Conservation (phyloP, 805 yeast species). For the Scheffersomyces ergatensis region DNA sequence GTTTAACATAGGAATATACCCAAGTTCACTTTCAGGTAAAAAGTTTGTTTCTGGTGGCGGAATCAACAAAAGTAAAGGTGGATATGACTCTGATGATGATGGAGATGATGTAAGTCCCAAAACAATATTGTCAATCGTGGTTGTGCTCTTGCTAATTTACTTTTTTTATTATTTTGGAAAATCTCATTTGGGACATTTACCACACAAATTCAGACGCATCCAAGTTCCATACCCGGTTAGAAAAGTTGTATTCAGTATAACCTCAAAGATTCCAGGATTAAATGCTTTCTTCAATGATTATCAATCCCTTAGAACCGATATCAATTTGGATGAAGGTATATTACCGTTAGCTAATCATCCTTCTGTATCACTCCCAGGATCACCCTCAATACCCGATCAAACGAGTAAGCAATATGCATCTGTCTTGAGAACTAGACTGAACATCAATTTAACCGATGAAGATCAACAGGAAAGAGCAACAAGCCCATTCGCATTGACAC, state of each 20-base stretch:
- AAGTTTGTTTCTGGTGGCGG: conserved; percentile 31
- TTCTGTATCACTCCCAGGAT: conserved; percentile 6
- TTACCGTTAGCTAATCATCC: conserved; percentile 18
- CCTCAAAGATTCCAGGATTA: conserved; percentile 21
- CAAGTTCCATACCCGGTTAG: conserved; percentile 10
- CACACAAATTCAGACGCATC: conserved; percentile 11
- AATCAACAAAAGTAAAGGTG: neutral
- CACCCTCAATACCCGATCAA: conserved; percentile 2
- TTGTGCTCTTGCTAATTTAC: conserved; percentile 15
- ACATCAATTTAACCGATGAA: conserved; percentile 23
- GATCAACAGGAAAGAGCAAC: conserved; percentile 8
- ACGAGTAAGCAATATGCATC: conserved; percentile 11
- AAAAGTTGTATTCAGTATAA: conserved; percentile 6
- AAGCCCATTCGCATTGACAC: neutral
- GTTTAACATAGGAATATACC: conserved; percentile 35
- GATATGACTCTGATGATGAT: conserved; percentile 11
- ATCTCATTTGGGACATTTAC: conserved; percentile 6
- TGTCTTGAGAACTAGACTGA: conserved; percentile 36
- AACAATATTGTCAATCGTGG: conserved; percentile 10
- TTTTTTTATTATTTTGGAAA: conserved; percentile 15
- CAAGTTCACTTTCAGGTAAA: conserved; percentile 35
- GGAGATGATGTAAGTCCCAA: conserved; percentile 1
- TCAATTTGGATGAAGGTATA: conserved; percentile 30
- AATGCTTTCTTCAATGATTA: conserved; percentile 9
- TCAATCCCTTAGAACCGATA: conserved; percentile 14